Base-by-base conservation (phyloP, 768 basidiomycete genomes). In the Glaciozyma antarctica region DNA sequence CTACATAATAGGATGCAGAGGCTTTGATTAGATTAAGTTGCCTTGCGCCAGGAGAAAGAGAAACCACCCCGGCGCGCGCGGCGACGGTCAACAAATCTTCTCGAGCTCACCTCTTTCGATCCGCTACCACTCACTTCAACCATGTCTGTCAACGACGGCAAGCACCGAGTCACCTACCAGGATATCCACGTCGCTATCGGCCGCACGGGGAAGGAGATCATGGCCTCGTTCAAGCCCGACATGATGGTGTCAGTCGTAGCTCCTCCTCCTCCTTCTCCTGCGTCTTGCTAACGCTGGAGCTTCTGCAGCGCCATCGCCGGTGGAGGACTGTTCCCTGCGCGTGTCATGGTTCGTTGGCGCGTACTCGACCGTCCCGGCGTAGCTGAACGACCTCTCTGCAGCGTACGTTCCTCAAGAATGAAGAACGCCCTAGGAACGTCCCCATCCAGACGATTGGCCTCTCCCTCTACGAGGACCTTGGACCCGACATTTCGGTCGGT, bases 401-500 rank as follows among this genome's bases (percentile, higher is more conserved):
- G 58, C 63, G 83, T 60, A 74, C 70, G 22, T 71, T 71, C 64
- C 61, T 65, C 48, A 66, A 64, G 66, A 63, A 87, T 87, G 74
- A 85, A 74, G 77, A 82, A 22, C 80, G 83, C 3, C 81, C 81
- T 49, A 34, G 71, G 86, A 88, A 63, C 84, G 65, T 71, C 30
- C 69, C 69, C 26, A 71, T 71, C 41, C 65, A 66, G 60, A 94
- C 95, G 7, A 97, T 99, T 69, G 93, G 95, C 3, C 83, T 99
- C 41, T 93, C 91, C 8, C 81, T 99, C 5, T 99, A 99, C 72
- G 95, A 99, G 76, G 84, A 88, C 32, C 80, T 98, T 22, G 73
- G 69, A 41, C n/a, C n/a, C n/a, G n/a, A 24, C n/a, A 51, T 24
- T 8, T 51, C n/a, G n/a, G n/a, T 15, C 2, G n/a, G 21, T 5